Evolutionary conservation across 1,284 basidiomycete species (phyloP).

Genomic region (Sanghuangporus weigelae): DNA sequence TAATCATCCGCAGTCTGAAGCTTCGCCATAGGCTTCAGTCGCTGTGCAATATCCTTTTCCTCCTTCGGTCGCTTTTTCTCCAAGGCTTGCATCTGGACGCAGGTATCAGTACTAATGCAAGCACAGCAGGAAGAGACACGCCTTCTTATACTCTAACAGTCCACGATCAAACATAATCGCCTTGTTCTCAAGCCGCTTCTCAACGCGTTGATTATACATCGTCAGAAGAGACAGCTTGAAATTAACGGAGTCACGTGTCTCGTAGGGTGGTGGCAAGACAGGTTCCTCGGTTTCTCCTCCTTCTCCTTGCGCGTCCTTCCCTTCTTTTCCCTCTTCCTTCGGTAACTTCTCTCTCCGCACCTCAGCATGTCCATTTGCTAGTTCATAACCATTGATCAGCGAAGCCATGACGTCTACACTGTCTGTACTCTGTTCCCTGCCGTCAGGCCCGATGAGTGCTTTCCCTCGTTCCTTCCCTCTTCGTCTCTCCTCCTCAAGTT

Average conservation of each 20-base stretch:
- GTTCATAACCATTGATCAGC: constrained; percentile 16
- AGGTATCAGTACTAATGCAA: neutral
- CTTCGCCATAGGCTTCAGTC: constrained; percentile 89
- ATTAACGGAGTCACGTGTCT: constrained; percentile 84
- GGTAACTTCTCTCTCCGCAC: constrained; percentile 23
- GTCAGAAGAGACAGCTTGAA: constrained; percentile 90
- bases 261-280: constrained; percentile 67
- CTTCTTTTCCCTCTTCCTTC: constrained; percentile 47
- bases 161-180: constrained; percentile 92
- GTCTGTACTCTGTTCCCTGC: constrained; percentile 18
- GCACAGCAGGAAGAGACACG: constrained; percentile 28
- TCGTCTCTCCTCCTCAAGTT: constrained; percentile 59
- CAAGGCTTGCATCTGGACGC: constrained; percentile 72
- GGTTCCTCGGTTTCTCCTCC: constrained; percentile 57
- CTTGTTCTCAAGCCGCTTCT: constrained; percentile 84
- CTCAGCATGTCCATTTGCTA: constrained; percentile 17
- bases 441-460: constrained; percentile 18
- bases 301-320: constrained; percentile 39
- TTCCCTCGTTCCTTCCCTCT: constrained; percentile 43
- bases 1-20: constrained; percentile 92
- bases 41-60: constrained; percentile 85
- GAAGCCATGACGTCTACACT: constrained; percentile 20
- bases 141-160: constrained; percentile 91
- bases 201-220: constrained; percentile 91
- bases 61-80: constrained; percentile 91